phyloP scores from a whole-genome alignment of 352 stramenopile species.

The Phytophthora tubulina region DNA sequence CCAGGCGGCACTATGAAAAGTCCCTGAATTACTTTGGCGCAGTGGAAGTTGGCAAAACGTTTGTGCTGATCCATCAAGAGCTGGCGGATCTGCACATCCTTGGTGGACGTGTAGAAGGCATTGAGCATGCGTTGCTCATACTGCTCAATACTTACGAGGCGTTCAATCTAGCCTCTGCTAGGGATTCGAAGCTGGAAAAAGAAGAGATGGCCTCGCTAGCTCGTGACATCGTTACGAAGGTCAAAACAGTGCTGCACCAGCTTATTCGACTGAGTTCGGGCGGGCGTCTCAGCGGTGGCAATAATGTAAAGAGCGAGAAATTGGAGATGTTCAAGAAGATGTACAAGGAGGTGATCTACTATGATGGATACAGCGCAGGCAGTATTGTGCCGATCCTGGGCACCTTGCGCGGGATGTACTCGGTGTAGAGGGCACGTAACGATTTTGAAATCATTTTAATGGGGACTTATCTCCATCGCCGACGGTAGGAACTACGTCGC shows the following conservation, averaged over 20 bases:
- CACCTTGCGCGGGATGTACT: constrained; percentile 69
- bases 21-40: constrained; percentile 81
- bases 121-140: constrained; percentile 82
- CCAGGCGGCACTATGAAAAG: constrained; percentile 87
- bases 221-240: constrained; percentile 56
- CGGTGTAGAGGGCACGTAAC: not conserved
- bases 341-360: constrained; percentile 90
- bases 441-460: not conserved
- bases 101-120: constrained; percentile 68
- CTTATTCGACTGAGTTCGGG: constrained; percentile 61
- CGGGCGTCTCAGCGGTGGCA: constrained; percentile 25
- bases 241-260: constrained; percentile 70
- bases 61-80: constrained; percentile 87
- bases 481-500: too few relatives aligned
- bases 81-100: constrained; percentile 80
- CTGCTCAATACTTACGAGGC: constrained; percentile 83
- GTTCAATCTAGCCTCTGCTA: constrained; percentile 42
- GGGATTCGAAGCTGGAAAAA: constrained; percentile 24
- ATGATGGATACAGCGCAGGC: constrained; percentile 53
- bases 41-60: constrained; percentile 76
- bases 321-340: constrained; percentile 84
- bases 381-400: constrained; percentile 61
- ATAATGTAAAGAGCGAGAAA: constrained; percentile 52
- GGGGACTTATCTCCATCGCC: too few relatives aligned
- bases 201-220: constrained; percentile 54